Percentiles rank a stretch among this genome's conserved stretches.
phyloP scores from a whole-genome alignment of 768 basidiomycete species.

The Porpolomopsis calyptriformis region DNA sequence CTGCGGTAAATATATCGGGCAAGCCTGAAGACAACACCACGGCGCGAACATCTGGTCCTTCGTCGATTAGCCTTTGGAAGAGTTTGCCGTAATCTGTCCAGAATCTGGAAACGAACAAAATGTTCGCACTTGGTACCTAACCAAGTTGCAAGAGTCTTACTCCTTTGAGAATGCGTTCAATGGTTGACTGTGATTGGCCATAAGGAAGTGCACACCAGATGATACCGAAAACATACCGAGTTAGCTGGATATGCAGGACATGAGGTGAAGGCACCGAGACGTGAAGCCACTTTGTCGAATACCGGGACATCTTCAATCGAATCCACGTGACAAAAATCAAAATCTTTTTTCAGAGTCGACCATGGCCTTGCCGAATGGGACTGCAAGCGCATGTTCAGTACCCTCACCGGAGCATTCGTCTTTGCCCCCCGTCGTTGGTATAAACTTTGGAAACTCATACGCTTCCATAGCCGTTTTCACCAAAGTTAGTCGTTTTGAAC shows the following conservation, averaged over 20 bases:
- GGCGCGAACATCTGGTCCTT: conserved; percentile 47
- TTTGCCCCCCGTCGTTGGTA: conserved; percentile 68
- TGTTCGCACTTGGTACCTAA: neutral
- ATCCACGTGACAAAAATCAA: neutral
- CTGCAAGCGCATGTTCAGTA: conserved; percentile 25
- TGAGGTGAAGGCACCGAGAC: conserved; percentile 37
- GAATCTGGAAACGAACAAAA: conserved; percentile 32
- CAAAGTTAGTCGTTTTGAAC: conserved; percentile 49
- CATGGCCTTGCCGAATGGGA: conserved; percentile 41
- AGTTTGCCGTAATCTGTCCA: conserved; percentile 60
- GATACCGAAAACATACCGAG: conserved; percentile 23
- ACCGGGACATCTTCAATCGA: conserved; percentile 20
- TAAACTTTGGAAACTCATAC: conserved; percentile 94
- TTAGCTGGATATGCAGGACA: conserved; percentile 36
- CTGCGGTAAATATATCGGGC: conserved; percentile 72
- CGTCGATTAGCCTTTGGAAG: conserved; percentile 45
- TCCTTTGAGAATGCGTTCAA: conserved; percentile 57
- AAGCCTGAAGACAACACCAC: conserved; percentile 63
- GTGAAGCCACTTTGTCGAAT: conserved; percentile 35
- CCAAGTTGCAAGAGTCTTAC: conserved; percentile 18
- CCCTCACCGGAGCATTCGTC: conserved; percentile 21
- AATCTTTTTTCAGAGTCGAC: conserved; percentile 15
- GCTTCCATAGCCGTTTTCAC: conserved; percentile 93
- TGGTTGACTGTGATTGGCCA: conserved; percentile 33
- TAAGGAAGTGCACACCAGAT: neutral